Conservation (phyloP, 2,329 filamentous ascomycete genomes). For the Aspergillus awamori region DNA sequence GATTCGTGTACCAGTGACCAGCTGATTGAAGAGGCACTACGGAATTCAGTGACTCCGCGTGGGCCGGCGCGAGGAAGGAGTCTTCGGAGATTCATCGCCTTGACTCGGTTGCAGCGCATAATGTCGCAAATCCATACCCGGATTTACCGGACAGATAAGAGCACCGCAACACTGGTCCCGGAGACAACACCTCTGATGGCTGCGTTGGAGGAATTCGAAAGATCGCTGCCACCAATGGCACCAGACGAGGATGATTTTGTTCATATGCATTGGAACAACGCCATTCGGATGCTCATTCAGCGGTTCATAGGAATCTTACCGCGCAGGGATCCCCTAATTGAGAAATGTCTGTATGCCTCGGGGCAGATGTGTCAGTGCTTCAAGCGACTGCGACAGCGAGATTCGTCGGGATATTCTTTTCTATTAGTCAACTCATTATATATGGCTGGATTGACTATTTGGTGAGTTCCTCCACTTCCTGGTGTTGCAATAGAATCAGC, state of each 20-base stretch:
- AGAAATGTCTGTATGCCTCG: conserved; percentile 18
- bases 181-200: conserved; percentile 20
- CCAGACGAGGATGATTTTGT: conserved; percentile 23
- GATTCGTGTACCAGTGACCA: conserved; percentile 12
- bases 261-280: conserved; percentile 29
- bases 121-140: conserved; percentile 21
- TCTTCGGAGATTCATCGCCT: conserved; percentile 17
- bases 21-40: neutral
- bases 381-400: conserved; percentile 85
- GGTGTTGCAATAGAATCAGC: conserved; percentile 65
- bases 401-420: conserved; percentile 94
- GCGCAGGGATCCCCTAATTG: conserved; percentile 15
- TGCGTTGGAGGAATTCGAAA: conserved; percentile 18
- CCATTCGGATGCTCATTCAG: conserved; percentile 20
- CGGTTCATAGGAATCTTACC: conserved; percentile 22
- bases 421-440: conserved; percentile 97
- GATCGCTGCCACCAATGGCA: conserved; percentile 12
- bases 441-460: conserved; percentile 88
- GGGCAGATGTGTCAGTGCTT: conserved; percentile 29
- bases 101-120: conserved; percentile 22
- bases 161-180: neutral
- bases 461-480: conserved; percentile 60
- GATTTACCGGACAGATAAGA: conserved; percentile 23
- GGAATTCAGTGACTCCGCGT: neutral
- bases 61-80: conserved; percentile 2